Base-by-base conservation (phyloP, 1,284 basidiomycete species). In the Cutaneotrichosporon sp. region DNA sequence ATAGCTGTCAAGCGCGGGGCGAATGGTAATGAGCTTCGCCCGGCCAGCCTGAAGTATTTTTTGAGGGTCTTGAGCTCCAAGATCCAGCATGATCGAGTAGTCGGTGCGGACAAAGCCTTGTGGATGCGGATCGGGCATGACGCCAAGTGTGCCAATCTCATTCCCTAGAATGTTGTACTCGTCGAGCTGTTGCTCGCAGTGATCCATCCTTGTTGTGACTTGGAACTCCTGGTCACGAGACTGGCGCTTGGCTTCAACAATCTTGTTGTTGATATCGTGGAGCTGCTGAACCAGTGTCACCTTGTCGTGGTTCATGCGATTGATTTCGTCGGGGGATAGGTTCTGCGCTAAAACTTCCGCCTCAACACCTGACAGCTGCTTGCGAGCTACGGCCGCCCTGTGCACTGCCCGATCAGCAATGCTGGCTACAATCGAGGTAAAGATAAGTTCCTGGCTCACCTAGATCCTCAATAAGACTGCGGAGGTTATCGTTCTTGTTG, bases 301-400 rank as follows among this genome's bases (percentile, higher is more conserved):
- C 59, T 88, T 85, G 60, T 91, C 88, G 14, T 83, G 83, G 61
- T 85, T 91, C 89, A 93, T 92, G 31, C 84, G 82, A 44, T 81
- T 76, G 37, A 90, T 88, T 73, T 93, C 89, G 67, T 91, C 88
- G 0, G 85, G 85, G 1, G 85, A 81, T 27, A 93, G 79, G 66
- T 92, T 91, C 70, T 93, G 90, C 33, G 79, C 82, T 61, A 83
- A 82, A 19, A 93, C 87, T 11, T 87, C 80, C 1, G 80, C 78
- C 9, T 77, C 74, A 22, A 89, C 77, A 51, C 79, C 79, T n/a
- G 76, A 76, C 54, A 85, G 80, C 61, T 90, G 86, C 27, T 73
- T 17, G 5, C 63, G 62, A 1, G 55, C 47, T 0, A 25, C 22
- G 0, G 45, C 25, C 4, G 54, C 49, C 29, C 26, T 46, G 14